phyloP scores from a whole-genome alignment of 805 yeast genomes.

The Ogataea minuta region DNA sequence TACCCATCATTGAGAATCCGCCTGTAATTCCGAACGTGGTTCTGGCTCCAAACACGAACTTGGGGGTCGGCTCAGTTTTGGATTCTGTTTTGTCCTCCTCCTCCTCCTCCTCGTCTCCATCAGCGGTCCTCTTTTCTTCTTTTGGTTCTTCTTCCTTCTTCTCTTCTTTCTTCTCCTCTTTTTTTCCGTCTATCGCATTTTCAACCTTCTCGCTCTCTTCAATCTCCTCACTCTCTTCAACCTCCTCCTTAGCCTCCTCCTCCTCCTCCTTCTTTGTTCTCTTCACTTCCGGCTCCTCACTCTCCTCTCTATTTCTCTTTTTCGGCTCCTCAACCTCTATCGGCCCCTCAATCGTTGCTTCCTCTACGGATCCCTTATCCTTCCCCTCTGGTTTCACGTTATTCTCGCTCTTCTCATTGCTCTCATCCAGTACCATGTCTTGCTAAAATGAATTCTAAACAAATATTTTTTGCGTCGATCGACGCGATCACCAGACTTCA shows the following conservation, averaged over 20 bases:
- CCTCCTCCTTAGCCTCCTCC: slow-evolving; percentile 6
- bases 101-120: slow-evolving; percentile 7
- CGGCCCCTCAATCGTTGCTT: not conserved
- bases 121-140: slow-evolving; percentile 4
- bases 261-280: slow-evolving; percentile 14
- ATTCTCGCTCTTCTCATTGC: not conserved
- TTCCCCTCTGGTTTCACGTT: not conserved
- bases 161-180: slow-evolving; percentile 2
- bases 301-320: slow-evolving; percentile 4
- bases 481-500: slow-evolving; percentile 5
- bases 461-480: slow-evolving; percentile 13
- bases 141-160: slow-evolving; percentile 3
- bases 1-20: slow-evolving; percentile 36
- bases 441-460: slow-evolving; percentile 5
- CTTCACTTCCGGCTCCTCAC: slow-evolving; percentile 15
- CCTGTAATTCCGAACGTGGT: slow-evolving; percentile 47
- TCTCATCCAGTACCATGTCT: slow-evolving; percentile 5
- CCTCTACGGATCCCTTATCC: not conserved
- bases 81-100: slow-evolving; percentile 1
- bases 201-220: slow-evolving; percentile 2
- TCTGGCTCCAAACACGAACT: slow-evolving; percentile 55
- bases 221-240: slow-evolving; percentile 5
- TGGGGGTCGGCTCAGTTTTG: slow-evolving; percentile 29
- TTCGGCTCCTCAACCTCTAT: slow-evolving; percentile 3
- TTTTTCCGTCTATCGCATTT: slow-evolving; percentile 1